Evolutionary conservation across 805 yeast genomes (phyloP), one percentile per base, ranked within the genome.

Genomic region (Cyberlindnera bimundalis): DNA sequence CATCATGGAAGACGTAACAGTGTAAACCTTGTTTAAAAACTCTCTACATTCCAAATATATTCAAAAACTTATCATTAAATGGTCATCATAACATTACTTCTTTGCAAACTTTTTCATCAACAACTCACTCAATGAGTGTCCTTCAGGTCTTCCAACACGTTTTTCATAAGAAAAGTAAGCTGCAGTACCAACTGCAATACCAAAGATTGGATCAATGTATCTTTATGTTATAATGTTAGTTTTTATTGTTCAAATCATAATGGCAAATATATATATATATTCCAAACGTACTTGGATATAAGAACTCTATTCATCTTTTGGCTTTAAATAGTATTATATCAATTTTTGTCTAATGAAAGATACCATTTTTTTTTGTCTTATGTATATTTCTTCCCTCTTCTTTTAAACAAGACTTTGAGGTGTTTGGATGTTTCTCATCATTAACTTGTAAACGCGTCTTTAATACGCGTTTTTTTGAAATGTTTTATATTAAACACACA

Each of bases 111-210:
- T 67, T 53, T 71, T 67, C 18, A 42, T 33, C 3, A 79, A 45
- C 38, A 82, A 62, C 45, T 79, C 84, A 46, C 73, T 70, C 52
- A 84, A 60, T 2, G 72, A 61, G 46, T 81, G 87, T 11, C 86
- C 88, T 37, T 70, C 71, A 25, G 70, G 70, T 49, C 85, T 68
- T 3, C 74, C 76, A 1, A 69, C 69, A 50, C 84, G 68, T 44
- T 56, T 62, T 56, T 84, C 95, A 48, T 80, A 79, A 9, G 79
- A 62, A 48, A 74, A 80, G 58, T 79, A 84, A 5, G 88, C 77
- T 7, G 74, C 61, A 0, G 73, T 69, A 1, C 95, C 95, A 2
- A 83, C 70, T 0, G 68, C 56, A 3, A 83, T 53, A 3, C 84
- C 90, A 47, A 81, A 73, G 3, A 81, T 20, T 5, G 91, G 88